Evolutionary conservation across 306 rosid species (phyloP).

Genomic region (Alnus rubra): DNA sequence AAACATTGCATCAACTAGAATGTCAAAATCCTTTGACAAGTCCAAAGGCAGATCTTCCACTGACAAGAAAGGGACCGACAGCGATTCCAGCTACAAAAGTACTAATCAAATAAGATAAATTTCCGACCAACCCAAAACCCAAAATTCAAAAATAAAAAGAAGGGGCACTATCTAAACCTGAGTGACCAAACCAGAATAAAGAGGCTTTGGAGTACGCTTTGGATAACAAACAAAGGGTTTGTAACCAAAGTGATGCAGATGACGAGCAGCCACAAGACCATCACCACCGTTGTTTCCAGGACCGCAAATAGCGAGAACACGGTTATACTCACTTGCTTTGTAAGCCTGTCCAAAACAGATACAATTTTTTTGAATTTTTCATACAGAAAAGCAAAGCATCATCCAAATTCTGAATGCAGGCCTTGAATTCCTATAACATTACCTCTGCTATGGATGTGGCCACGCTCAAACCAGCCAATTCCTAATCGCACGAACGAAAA

Average conservation of each 20-base stretch:
- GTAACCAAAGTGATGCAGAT: conserved; percentile 84
- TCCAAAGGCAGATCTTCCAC: conserved; percentile 76
- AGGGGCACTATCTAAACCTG: conserved; percentile 52
- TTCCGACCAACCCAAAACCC: conserved; percentile 11
- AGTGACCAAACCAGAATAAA: conserved; percentile 83
- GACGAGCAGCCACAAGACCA: conserved; percentile 96
- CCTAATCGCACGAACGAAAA: conserved; percentile 42
- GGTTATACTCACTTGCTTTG: conserved; percentile 61
- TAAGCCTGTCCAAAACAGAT: conserved; percentile 55
- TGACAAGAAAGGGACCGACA: conserved; percentile 76
- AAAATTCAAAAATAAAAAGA: conserved; percentile 18
- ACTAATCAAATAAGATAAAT: conserved; percentile 36
- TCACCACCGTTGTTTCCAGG: conserved; percentile 99
- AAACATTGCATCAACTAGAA: conserved; percentile 83
- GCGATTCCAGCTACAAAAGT: conserved; percentile 76
- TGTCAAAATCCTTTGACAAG: conserved; percentile 67
- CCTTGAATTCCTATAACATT: conserved; percentile 15
- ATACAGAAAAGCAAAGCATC: conserved; percentile 17
- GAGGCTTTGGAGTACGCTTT: conserved; percentile 82
- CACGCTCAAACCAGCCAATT: conserved; percentile 95
- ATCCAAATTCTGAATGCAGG: neutral
- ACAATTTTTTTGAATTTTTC: neutral
- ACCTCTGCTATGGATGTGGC: conserved; percentile 90
- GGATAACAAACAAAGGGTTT: conserved; percentile 78
- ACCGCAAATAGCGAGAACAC: conserved; percentile 83